These are phyloP conservation scores for Hypoxylon perforatum DNA, from an alignment of 495 filamentous ascomycete genomes.

Conservation along the genomic window DNA sequence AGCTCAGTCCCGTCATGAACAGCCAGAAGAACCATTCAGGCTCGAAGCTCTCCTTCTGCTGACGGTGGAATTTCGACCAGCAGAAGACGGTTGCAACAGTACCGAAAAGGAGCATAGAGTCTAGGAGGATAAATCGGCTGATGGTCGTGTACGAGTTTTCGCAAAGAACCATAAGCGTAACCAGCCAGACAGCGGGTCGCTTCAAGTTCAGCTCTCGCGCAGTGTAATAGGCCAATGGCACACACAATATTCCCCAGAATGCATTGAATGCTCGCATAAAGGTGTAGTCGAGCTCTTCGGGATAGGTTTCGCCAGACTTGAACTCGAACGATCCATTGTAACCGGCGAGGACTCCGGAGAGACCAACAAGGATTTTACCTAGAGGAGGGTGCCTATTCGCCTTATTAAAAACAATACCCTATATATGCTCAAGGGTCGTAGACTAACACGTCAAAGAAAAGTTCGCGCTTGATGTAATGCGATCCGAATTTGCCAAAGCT, in stretches of 20 bases:
- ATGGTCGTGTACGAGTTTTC: conserved; percentile 99
- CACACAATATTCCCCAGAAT: conserved; percentile 89
- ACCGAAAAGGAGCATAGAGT: conserved; percentile 98
- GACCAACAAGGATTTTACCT: conserved; percentile 96
- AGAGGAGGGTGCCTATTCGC: conserved; percentile 78
- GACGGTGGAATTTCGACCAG: conserved; percentile 93
- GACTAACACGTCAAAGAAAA: conserved; percentile 93
- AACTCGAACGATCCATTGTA: conserved; percentile 99
- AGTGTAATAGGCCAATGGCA: conserved; percentile 95
- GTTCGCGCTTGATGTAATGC: conserved; percentile 97
- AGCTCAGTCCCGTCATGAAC: conserved; percentile 88
- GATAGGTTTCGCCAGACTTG: conserved; percentile 97
- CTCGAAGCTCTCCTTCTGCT: conserved; percentile 85
- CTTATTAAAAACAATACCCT: conserved; percentile 32
- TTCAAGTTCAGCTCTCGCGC: conserved; percentile 88
- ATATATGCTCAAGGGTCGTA: conserved; percentile 13
- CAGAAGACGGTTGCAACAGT: conserved; percentile 96
- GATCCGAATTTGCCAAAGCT: conserved; percentile 99
- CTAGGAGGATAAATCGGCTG: conserved; percentile 95
- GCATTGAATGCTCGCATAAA: conserved; percentile 99
- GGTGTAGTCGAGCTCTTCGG: conserved; percentile 92
- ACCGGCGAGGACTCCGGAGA: conserved; percentile 93
- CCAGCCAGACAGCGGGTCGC: conserved; percentile 88
- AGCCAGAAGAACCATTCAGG: conserved; percentile 93
- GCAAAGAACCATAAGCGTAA: conserved; percentile 96